Conservation (phyloP, 495 filamentous ascomycete species). For the Penicillium parvum region DNA sequence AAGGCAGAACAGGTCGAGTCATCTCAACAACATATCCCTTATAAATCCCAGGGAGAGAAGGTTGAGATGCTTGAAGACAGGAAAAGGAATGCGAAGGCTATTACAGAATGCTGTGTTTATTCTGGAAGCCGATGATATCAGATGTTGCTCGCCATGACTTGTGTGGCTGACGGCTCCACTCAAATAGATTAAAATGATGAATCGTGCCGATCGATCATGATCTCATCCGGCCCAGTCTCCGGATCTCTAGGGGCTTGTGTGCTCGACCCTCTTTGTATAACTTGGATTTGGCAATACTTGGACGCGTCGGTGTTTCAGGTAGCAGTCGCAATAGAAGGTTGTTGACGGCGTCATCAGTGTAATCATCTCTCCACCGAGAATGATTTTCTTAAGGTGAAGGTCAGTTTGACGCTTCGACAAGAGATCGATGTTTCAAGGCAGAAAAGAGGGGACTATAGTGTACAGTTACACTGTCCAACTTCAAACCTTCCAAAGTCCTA, state of each 20-base stretch:
- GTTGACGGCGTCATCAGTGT: not conserved
- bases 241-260: slow-evolving; percentile 7
- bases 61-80: not conserved
- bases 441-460: not conserved
- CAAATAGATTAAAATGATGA: slow-evolving; percentile 32
- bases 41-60: not conserved
- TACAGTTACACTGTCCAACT: slow-evolving; percentile 13
- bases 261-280: slow-evolving; percentile 6
- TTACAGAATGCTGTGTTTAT: slow-evolving; percentile 4
- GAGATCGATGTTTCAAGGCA: not conserved
- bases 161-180: slow-evolving; percentile 31
- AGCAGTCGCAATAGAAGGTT: not conserved
- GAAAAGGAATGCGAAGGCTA: not conserved
- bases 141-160: slow-evolving; percentile 18
- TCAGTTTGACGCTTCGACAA: not conserved
- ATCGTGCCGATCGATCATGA: slow-evolving; percentile 24
- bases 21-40: too few species aligned
- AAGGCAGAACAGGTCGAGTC: too few species aligned
- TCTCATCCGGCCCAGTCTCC: slow-evolving; percentile 26
- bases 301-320: slow-evolving; percentile 7
- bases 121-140: slow-evolving; percentile 20
- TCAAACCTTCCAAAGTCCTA: too few species aligned
- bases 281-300: not conserved
- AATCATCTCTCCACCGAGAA: not conserved
- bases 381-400: too few species aligned